Evolutionary conservation across 169 alveolate species (phyloP), one percentile per base, ranked within the genome.

Genomic region (Plasmodium knowlesi): DNA sequence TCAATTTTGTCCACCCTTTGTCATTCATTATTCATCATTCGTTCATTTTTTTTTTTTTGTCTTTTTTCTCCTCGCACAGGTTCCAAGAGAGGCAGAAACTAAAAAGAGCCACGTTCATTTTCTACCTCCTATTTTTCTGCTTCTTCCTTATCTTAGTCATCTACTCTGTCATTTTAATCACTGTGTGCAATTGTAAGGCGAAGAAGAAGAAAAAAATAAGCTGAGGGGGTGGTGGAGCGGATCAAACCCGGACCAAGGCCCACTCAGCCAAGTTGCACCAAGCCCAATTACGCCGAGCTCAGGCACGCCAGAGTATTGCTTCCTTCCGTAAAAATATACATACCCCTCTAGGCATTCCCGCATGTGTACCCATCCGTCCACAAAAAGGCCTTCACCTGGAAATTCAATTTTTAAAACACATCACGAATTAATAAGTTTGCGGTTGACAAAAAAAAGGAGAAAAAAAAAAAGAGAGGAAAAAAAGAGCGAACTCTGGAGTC

Each of bases 21-120:
- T 82, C 0, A 28, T 25, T 22, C 46, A 3, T 22, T 8, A 0
- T 53, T 32, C 39, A 32, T 3, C 39, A 3, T 32, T 32, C 39
- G 5, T 32, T 3, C 39, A 1, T 2, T 57, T 6, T 22, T 61
- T 32, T 2, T 57, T 6, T 22, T 61, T 0, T 28, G 8, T 46
- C 22, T 14, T 12, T 43, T 3, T 84, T 72, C 57, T 34, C 39
- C 19, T 32, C 57, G 61, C 3, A 25, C 54, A 85, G 93, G 19
- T 85, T 85, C 67, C 67, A 72, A 37, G 93, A 85, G 4, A 73
- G 93, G 14, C 43, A 74, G 53, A 85, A 85, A 46, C 41, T 85
- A 22, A 85, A 53, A 34, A 85, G 41, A 54, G 67, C 93, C 10
- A n/a, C 80, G 1, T 85, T 85, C 74, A 73, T 85, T 14, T 85